phyloP scores from a whole-genome alignment of 2,329 filamentous ascomycete genomes.

The Cordyceps cicadae region DNA sequence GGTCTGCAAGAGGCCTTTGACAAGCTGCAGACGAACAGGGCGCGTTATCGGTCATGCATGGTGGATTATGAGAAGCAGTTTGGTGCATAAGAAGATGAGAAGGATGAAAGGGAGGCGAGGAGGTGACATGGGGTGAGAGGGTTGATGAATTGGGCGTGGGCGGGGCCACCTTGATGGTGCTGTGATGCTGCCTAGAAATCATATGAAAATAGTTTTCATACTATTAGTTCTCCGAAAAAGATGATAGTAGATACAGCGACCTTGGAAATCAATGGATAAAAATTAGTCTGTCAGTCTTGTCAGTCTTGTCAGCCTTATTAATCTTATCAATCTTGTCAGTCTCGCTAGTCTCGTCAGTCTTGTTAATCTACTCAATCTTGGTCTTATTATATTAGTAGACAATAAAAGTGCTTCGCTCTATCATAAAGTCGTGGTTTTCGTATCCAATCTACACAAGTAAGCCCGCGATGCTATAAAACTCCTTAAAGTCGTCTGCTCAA shows the following conservation, averaged over 20 bases:
- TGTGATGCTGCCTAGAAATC: not conserved
- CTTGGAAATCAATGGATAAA: too few relatives aligned
- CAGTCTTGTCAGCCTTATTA: too few relatives aligned
- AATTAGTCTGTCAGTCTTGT: too few relatives aligned
- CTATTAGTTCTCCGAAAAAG: too few relatives aligned
- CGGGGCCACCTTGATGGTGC: not conserved
- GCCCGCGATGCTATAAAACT: not conserved
- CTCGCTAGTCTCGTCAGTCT: too few relatives aligned
- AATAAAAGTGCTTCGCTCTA: not conserved
- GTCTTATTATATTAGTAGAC: not conserved
- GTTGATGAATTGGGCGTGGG: too few relatives aligned
- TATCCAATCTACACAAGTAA: not conserved
- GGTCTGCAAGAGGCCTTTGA: constrained; percentile 62
- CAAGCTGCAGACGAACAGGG: constrained; percentile 61
- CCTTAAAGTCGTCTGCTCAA: not conserved
- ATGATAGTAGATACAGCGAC: too few relatives aligned
- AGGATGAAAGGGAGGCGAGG: too few relatives aligned
- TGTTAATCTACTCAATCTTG: too few relatives aligned
- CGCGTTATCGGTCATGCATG: constrained; percentile 69
- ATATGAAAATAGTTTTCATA: too few relatives aligned
- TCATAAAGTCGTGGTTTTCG: not conserved
- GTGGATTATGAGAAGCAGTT: constrained; percentile 63
- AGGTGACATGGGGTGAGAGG: too few relatives aligned
- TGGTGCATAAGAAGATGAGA: constrained; percentile 32
- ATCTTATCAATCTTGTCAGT: too few relatives aligned